These are phyloP conservation scores for Pleurozium schreberi DNA, from an alignment of 225 moss, liverwort and hornwort genomes.

Conservation along the genomic window DNA sequence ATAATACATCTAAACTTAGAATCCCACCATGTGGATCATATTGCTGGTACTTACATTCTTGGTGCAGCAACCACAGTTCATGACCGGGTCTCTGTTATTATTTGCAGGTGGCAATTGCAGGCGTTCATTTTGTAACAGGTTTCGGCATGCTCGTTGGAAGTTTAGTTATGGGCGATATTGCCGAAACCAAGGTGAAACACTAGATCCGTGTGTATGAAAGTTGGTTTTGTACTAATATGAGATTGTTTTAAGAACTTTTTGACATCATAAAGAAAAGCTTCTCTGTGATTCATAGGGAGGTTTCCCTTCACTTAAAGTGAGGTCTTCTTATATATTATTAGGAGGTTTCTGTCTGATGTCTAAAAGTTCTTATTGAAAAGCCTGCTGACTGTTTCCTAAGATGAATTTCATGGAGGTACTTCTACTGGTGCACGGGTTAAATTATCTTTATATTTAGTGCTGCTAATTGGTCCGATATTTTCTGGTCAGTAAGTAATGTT, in stretches of 20 bases:
- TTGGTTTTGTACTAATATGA: background rate
- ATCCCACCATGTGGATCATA: background rate
- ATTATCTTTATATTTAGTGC: background rate
- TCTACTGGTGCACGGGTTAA: background rate
- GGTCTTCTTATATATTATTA: background rate
- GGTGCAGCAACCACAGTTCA: background rate
- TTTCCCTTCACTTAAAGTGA: background rate
- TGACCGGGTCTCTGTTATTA: background rate
- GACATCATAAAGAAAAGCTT: background rate
- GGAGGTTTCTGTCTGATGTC: background rate
- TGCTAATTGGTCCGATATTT: background rate
- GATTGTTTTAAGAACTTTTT: background rate
- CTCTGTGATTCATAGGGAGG: background rate
- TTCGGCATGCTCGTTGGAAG: conserved; percentile 93
- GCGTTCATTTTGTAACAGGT: conserved; percentile 92
- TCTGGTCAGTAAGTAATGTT: background rate
- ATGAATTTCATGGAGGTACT: background rate
- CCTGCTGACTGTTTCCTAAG: background rate
- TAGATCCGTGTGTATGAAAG: background rate
- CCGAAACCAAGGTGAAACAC: conserved; percentile 62
- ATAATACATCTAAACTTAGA: background rate
- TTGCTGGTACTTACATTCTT: background rate
- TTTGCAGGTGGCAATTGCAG: conserved; percentile 88
- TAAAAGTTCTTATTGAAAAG: background rate
- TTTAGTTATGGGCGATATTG: conserved; percentile 84